Evolutionary conservation across 2,329 filamentous ascomycete species (phyloP).

Genomic region (Trichocomaceae sp.): DNA sequence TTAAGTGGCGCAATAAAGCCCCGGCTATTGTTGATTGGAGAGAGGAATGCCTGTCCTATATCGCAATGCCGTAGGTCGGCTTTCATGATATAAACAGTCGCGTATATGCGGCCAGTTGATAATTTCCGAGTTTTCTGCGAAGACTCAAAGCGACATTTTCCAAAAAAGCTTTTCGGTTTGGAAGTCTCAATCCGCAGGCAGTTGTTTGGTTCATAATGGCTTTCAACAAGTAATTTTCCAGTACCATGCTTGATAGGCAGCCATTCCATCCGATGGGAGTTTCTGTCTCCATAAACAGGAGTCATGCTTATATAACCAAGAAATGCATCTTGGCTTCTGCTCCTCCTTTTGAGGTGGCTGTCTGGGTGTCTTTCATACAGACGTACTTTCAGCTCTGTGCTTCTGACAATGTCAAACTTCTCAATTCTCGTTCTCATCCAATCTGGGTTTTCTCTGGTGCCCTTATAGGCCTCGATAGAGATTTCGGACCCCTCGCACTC

Average conservation of each 20-base stretch:
- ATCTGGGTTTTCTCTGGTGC: background rate
- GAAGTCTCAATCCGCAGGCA: background rate
- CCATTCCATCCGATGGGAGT: conserved; percentile 2
- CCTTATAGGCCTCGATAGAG: background rate
- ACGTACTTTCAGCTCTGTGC: conserved; percentile 2
- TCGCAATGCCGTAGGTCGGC: background rate
- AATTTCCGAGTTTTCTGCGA: background rate
- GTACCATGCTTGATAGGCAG: conserved; percentile 2
- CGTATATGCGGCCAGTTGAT: background rate
- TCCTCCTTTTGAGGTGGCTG: background rate
- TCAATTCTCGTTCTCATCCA: background rate
- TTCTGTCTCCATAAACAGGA: background rate
- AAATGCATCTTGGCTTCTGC: conserved; percentile 1
- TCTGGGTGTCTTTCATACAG: background rate
- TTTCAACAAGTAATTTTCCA: conserved; percentile 2
- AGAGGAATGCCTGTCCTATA: background rate
- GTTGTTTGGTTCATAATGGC: background rate
- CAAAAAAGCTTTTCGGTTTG: no score
- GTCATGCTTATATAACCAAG: background rate
- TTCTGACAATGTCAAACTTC: conserved; percentile 4
- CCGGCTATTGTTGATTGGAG: conserved; percentile 2
- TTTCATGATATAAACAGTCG: background rate
- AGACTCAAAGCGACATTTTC: background rate
- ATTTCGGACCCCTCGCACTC: conserved; percentile 1
- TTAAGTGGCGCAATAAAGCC: conserved; percentile 5